Evolutionary conservation across 1,284 basidiomycete species (phyloP).

Genomic region (Waitea zeae): DNA sequence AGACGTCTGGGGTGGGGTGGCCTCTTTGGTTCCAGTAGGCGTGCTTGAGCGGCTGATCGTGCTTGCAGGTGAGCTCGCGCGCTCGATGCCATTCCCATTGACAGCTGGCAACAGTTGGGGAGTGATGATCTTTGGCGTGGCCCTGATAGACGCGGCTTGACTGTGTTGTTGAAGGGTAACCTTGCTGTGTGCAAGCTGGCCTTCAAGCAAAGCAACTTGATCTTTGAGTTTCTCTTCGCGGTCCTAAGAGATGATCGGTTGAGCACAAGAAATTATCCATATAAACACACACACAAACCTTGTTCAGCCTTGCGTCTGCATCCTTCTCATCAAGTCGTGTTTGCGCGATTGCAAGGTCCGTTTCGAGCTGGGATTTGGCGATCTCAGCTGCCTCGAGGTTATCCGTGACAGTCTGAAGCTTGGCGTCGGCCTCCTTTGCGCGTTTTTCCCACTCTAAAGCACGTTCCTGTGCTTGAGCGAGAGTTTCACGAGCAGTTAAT

Average conservation of each 20-base stretch:
- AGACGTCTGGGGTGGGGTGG: slow-evolving; percentile 32
- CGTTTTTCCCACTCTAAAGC: slow-evolving; percentile 63
- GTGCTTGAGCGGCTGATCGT: slow-evolving; percentile 29
- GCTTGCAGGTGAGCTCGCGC: slow-evolving; percentile 56
- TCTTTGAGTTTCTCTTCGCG: slow-evolving; percentile 50
- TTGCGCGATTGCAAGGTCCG: slow-evolving; percentile 45
- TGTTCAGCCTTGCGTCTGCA: slow-evolving; percentile 41
- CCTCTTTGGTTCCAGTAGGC: slow-evolving; percentile 16
- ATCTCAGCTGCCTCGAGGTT: slow-evolving; percentile 51
- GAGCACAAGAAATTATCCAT: neutral
- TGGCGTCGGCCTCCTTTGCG: slow-evolving; percentile 48
- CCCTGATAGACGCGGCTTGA: no score
- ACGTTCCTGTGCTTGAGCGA: slow-evolving; percentile 57
- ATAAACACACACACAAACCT: slow-evolving; percentile 24
- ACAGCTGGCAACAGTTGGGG: no score
- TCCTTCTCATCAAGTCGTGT: slow-evolving; percentile 60
- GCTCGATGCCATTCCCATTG: no score
- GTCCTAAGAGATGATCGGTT: slow-evolving; percentile 31
- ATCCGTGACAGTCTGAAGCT: slow-evolving; percentile 37
- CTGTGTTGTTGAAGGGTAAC: slow-evolving; percentile 40
- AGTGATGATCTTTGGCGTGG: no score
- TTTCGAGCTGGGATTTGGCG: slow-evolving; percentile 41
- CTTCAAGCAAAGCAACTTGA: slow-evolving; percentile 43
- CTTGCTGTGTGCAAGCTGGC: slow-evolving; percentile 39
- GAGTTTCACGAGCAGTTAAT: slow-evolving; percentile 37